Evolutionary conservation across 352 stramenopile genomes (phyloP).

Genomic region (Phytopythium cucurbitacearum): DNA sequence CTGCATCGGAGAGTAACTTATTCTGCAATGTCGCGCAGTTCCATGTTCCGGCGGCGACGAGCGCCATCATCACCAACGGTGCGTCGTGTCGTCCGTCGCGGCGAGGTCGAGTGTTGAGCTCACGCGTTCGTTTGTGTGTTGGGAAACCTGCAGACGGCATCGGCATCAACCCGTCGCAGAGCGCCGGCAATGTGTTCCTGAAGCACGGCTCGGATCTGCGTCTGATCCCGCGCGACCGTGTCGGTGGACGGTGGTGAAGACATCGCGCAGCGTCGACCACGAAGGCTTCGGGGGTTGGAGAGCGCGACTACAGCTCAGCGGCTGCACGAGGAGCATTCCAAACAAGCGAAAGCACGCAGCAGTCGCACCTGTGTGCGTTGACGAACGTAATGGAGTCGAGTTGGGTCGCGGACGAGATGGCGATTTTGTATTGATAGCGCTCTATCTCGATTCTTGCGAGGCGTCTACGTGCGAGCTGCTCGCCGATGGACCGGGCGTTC

Average conservation of each 20-base stretch:
- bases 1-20: background rate
- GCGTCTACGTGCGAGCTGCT: too few species aligned
- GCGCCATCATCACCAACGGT: conserved; percentile 88
- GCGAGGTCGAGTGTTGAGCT: conserved; percentile 1
- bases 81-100: background rate
- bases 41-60: conserved; percentile 70
- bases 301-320: background rate
- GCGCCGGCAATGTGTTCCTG: conserved; percentile 76
- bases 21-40: conserved; percentile 33
- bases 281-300: background rate
- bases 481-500: too few species aligned
- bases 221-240: conserved; percentile 79
- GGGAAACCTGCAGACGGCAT: conserved; percentile 56
- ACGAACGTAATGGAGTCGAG: too few species aligned
- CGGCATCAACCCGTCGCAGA: conserved; percentile 84
- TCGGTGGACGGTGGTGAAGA: conserved; percentile 30
- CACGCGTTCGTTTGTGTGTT: conserved; percentile 5
- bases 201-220: conserved; percentile 83
- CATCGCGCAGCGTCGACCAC: background rate
- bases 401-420: too few species aligned
- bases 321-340: background rate
- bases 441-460: background rate
- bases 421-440: background rate
- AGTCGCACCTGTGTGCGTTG: too few species aligned
- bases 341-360: background rate